Base-by-base conservation (phyloP, 2,329 filamentous ascomycete species). In the Fusarium succisae region DNA sequence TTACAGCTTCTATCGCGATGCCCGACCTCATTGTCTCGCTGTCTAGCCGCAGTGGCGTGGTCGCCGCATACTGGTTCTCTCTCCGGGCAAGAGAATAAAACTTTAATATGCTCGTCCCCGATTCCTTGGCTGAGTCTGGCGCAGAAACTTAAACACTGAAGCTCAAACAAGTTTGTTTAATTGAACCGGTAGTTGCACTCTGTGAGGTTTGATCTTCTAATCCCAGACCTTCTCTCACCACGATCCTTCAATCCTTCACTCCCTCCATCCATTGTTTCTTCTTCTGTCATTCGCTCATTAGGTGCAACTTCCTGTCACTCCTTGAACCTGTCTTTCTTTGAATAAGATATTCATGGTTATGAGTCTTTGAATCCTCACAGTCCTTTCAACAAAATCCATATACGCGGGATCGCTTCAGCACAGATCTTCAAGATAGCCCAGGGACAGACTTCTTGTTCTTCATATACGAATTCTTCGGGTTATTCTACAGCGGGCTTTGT, bases 1-100 rank as follows among this genome's bases (percentile, higher is more conserved):
- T 55, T 47, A 39, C 62, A 58, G 60, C 47, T 72, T 68, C 58
- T 59, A 38, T 75, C 64, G 60, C 73, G 53, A 68, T 74, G 66
- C 35, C 73, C 73, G 56, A 70, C 66, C 51, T 68, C 55, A 48
- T 66, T 47, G 61, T 60, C 53, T 58, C 50, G 53, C 53, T 74
- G 32, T 26, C 45, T 48, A 47, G 60, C 57, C 62, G 30, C 26
- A 53, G 74, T 72, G 68, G 76, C 75, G 69, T 58, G 28, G 44
- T 43, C 53, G 14, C 56, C 63, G 24, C 39, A 54, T 60, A 69
- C 44, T 68, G 24, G 48, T 59, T 17, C 53, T 66, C 66, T 58
- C 59, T 66, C 59, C 68, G 41, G 28, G 43, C 65, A 48, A 50
- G 53, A 58, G 41, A 58, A 50, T 24, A 54, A 74, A 77, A 69